Conservation (phyloP, 805 yeast genomes). For the Metschnikowia peoriensis region DNA sequence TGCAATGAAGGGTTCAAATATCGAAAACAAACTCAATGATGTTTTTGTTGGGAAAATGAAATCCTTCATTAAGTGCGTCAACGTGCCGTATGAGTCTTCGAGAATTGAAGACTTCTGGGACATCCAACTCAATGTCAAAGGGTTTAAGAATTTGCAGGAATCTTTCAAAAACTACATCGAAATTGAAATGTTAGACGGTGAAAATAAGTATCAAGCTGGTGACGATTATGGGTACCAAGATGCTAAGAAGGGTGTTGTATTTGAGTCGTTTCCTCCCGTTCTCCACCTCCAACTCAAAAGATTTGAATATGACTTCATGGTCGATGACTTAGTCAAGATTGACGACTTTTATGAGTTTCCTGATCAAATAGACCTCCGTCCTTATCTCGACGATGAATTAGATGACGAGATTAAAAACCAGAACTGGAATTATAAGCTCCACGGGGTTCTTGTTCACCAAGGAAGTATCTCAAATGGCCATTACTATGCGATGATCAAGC, state of each 20-base stretch:
- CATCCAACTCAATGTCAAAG: conserved; percentile 90
- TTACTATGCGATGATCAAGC: conserved; percentile 91
- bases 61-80: conserved; percentile 86
- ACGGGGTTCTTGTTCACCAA: conserved; percentile 93
- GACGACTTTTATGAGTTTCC: conserved; percentile 93
- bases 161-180: conserved; percentile 87
- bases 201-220: conserved; percentile 88
- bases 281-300: conserved; percentile 90
- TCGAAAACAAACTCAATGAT: conserved; percentile 56
- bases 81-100: conserved; percentile 90
- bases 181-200: conserved; percentile 87
- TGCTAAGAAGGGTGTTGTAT: conserved; percentile 94
- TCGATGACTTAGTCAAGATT: conserved; percentile 83
- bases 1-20: conserved; percentile 85
- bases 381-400: conserved; percentile 65
- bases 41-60: conserved; percentile 97
- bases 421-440: conserved; percentile 77
- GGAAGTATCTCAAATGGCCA: conserved; percentile 97
- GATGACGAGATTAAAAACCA: conserved; percentile 42
- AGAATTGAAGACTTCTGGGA: conserved; percentile 97
- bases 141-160: conserved; percentile 64
- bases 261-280: conserved; percentile 87
- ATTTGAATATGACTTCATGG: conserved; percentile 89
- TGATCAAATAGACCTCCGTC: conserved; percentile 72
- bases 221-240: conserved; percentile 88